Percentiles rank a stretch among this genome's conserved stretches.
These are phyloP conservation scores for Entomortierella parvispora DNA, from an alignment of 192 early-diverging fungal species.

Conservation along the genomic window DNA sequence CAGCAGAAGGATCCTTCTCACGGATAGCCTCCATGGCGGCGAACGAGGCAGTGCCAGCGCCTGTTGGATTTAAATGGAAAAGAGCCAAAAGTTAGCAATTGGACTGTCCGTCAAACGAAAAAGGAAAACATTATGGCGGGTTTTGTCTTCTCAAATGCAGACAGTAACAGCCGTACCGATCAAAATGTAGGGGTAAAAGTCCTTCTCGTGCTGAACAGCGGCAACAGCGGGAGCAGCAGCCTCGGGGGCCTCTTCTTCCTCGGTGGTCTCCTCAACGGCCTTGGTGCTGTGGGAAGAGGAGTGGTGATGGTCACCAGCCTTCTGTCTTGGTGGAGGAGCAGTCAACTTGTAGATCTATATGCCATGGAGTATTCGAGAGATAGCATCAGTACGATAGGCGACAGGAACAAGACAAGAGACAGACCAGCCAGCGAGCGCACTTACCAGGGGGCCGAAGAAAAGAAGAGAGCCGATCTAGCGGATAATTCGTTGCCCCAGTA, in stretches of 20 bases:
- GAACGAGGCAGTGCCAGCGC: slow-evolving; percentile 71
- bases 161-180: too few species aligned
- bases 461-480: slow-evolving; percentile 60
- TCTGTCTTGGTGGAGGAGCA: slow-evolving; percentile 55
- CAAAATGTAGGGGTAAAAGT: slow-evolving; percentile 57
- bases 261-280: background rate
- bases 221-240: slow-evolving; percentile 6
- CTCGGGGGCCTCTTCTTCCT: background rate
- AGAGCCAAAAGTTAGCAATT: background rate
- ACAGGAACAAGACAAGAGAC: too few species aligned
- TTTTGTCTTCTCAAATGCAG: background rate
- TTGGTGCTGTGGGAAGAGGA: slow-evolving; percentile 1
- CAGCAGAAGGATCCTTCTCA: slow-evolving; percentile 66
- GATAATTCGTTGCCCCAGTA: background rate
- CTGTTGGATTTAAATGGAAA: slow-evolving; percentile 17
- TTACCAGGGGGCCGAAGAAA: slow-evolving; percentile 60
- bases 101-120: too few species aligned
- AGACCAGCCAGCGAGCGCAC: too few species aligned
- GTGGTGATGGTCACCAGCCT: slow-evolving; percentile 23
- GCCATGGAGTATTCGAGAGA: background rate
- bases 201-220: slow-evolving; percentile 25
- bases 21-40: slow-evolving; percentile 67
- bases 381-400: too few species aligned
- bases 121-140: too few species aligned
- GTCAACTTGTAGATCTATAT: slow-evolving; percentile 55